Conservation (phyloP, 345 rosid genomes). For the Populus alba region DNA sequence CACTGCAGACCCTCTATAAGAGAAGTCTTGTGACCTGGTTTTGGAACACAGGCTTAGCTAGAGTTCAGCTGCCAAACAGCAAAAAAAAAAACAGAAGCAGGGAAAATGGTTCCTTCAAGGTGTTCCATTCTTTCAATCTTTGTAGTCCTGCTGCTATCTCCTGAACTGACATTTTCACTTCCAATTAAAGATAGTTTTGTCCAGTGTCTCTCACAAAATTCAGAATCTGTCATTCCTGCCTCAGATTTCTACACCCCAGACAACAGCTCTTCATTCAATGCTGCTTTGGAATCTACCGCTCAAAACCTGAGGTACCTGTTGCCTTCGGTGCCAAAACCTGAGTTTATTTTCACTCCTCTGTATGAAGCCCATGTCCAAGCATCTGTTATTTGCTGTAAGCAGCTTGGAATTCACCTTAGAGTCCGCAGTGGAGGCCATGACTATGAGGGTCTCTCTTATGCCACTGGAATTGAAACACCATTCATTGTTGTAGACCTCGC, state of each 20-base stretch:
- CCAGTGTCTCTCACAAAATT: constrained; percentile 19
- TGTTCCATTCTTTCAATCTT: constrained; percentile 17
- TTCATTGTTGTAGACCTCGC: constrained; percentile 20
- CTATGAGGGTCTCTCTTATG: constrained; percentile 24
- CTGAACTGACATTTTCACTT: background rate
- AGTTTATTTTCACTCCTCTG: constrained; percentile 28
- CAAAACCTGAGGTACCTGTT: constrained; percentile 25
- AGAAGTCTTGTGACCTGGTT: background rate
- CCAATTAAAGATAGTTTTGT: constrained; percentile 12
- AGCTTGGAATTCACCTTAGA: constrained; percentile 17
- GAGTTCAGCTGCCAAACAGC: background rate
- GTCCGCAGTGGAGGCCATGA: constrained; percentile 31
- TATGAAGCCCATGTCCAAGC: constrained; percentile 29
- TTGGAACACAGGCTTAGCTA: constrained; percentile 4
- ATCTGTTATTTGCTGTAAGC: constrained; percentile 20
- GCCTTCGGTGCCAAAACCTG: constrained; percentile 27
- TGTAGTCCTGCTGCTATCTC: constrained; percentile 11
- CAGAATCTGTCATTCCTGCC: constrained; percentile 13
- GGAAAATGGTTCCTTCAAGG: constrained; percentile 26
- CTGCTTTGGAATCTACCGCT: constrained; percentile 21
- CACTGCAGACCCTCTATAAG: constrained; percentile 4
- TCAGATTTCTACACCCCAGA: constrained; percentile 28
- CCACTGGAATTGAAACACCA: constrained; percentile 8
- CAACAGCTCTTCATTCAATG: constrained; percentile 13
- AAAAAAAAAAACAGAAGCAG: no score